Evolutionary conservation across 495 filamentous ascomycete species (phyloP).

Genomic region (Aspergillus ellipticus): DNA sequence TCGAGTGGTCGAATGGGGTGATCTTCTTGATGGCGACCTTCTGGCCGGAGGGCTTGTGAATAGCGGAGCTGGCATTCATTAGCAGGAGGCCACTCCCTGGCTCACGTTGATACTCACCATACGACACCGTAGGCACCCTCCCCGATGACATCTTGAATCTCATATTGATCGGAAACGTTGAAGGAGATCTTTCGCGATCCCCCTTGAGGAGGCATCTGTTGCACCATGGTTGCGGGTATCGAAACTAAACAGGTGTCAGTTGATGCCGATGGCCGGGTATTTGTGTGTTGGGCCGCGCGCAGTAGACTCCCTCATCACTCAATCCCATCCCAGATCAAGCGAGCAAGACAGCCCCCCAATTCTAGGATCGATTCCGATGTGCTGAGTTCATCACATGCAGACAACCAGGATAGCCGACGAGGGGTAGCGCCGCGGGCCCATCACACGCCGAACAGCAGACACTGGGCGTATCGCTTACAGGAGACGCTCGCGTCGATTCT

Average conservation of each 20-base stretch:
- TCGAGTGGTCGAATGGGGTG: slow-evolving; percentile 97
- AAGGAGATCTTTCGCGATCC: slow-evolving; percentile 96
- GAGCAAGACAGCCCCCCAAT: background rate
- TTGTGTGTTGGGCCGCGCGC: background rate
- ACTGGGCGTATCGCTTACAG: slow-evolving; percentile 16
- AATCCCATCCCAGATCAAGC: background rate
- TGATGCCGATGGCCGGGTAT: background rate
- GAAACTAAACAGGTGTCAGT: slow-evolving; percentile 12
- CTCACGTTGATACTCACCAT: slow-evolving; percentile 60
- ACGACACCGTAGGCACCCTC: slow-evolving; percentile 99
- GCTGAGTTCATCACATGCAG: slow-evolving; percentile 10
- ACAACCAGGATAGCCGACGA: slow-evolving; percentile 3
- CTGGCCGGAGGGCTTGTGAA: slow-evolving; percentile 97
- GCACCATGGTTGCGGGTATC: slow-evolving; percentile 37
- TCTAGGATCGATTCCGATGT: background rate
- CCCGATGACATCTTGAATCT: slow-evolving; percentile 98
- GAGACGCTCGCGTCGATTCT: background rate
- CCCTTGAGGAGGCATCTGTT: slow-evolving; percentile 44
- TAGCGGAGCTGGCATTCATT: slow-evolving; percentile 69
- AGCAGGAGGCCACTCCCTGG: slow-evolving; percentile 11
- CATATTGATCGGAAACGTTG: slow-evolving; percentile 99
- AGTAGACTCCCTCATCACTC: background rate
- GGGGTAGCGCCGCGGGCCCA: background rate
- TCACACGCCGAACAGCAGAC: slow-evolving; percentile 1
- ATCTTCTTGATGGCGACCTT: slow-evolving; percentile 99